These are phyloP conservation scores for Fagopyrum tataricum DNA, from an alignment of 148 eudicot genomes.

Conservation along the genomic window DNA sequence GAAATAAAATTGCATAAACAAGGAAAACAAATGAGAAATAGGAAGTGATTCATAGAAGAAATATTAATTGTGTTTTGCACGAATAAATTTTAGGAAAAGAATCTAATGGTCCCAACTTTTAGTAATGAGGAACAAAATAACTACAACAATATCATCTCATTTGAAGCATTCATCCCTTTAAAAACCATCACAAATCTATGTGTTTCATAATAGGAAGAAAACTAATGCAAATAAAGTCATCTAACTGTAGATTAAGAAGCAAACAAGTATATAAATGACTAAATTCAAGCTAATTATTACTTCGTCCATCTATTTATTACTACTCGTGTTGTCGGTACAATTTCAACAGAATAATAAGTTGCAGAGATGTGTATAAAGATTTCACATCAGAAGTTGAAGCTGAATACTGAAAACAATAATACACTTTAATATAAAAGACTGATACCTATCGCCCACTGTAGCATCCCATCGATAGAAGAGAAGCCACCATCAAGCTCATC, in stretches of 20 bases:
- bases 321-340: background rate
- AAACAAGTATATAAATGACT: background rate
- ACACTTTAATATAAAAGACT: background rate
- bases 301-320: background rate
- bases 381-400: background rate
- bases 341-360: background rate
- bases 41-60: background rate
- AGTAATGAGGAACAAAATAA: background rate
- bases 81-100: background rate
- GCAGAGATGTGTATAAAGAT: background rate
- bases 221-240: background rate
- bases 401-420: background rate
- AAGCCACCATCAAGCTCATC: conserved; percentile 77
- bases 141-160: background rate
- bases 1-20: background rate
- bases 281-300: background rate
- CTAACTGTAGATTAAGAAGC: background rate
- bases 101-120: background rate
- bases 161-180: background rate
- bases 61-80: background rate
- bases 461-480: conserved; percentile 85
- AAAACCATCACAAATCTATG: background rate
- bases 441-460: conserved; percentile 94
- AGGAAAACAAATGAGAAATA: background rate
- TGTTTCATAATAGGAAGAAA: background rate